Percentiles rank a stretch among this genome's conserved stretches.
Conservation (phyloP, 768 basidiomycete genomes). For the Amanita phalloides region DNA sequence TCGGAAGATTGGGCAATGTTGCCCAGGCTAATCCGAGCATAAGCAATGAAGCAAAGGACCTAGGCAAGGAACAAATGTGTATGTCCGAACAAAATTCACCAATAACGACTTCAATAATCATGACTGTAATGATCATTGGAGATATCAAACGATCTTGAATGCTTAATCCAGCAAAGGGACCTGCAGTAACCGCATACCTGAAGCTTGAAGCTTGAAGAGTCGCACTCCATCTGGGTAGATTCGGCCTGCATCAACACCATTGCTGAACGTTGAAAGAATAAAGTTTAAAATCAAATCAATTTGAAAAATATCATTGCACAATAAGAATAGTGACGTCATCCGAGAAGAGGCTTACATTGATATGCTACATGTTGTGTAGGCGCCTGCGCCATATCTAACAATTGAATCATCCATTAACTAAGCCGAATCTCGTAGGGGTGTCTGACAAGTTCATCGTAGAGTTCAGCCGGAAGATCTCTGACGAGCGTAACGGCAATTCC, state of each 20-base stretch:
- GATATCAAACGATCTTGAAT: constrained; percentile 18
- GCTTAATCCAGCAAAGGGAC: constrained; percentile 12
- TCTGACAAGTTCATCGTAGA: constrained; percentile 83
- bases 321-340: no score
- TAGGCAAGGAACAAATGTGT: constrained; percentile 29
- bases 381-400: constrained; percentile 5
- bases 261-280: no score
- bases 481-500: constrained; percentile 92
- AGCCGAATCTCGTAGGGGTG: constrained; percentile 63
- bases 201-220: neutral
- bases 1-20: constrained; percentile 67
- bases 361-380: constrained; percentile 3
- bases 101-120: constrained; percentile 70
- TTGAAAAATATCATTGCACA: constrained; percentile 7
- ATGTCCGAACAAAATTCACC: constrained; percentile 56
- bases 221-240: neutral
- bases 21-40: constrained; percentile 88
- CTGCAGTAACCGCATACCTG: constrained; percentile 4
- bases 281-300: constrained; percentile 1
- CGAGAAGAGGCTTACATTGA: neutral
- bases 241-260: neutral
- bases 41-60: constrained; percentile 65
- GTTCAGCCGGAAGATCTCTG: constrained; percentile 75
- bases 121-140: constrained; percentile 54
- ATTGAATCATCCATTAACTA: constrained; percentile 6